A percentile compares a stretch with the other conserved stretches of the same genome.
phyloP scores from a whole-genome alignment of 2,329 filamentous ascomycete genomes.

The Aspergillus tamarii region DNA sequence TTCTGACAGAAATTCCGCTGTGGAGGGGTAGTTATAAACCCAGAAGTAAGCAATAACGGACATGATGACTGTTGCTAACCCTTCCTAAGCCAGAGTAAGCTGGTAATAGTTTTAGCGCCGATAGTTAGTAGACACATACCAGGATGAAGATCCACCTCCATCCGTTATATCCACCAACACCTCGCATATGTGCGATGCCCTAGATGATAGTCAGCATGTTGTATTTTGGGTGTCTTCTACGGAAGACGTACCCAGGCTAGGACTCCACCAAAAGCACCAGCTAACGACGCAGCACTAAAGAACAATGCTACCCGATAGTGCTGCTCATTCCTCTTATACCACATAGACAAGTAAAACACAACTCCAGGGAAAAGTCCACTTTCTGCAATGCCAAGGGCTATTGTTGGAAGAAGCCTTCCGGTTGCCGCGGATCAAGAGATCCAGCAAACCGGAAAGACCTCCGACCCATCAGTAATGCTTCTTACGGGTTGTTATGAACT shows the following conservation, averaged over 20 bases:
- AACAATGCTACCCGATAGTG: constrained; percentile 64
- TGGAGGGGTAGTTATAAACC: constrained; percentile 47
- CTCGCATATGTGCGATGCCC: constrained; percentile 54
- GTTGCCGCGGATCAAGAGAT: constrained; percentile 2
- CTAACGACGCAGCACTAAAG: constrained; percentile 61
- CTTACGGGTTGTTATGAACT: not conserved
- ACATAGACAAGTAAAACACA: constrained; percentile 64
- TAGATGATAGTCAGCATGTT: constrained; percentile 24
- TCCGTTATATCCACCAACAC: constrained; percentile 51
- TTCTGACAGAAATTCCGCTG: constrained; percentile 44
- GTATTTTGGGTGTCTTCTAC: not conserved
- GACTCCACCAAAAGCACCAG: constrained; percentile 64
- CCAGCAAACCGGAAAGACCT: not conserved
- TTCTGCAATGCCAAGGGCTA: constrained; percentile 56
- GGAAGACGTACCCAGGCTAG: constrained; percentile 51
- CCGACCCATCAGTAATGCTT: not conserved
- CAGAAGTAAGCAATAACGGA: constrained; percentile 42
- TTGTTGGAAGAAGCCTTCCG: not conserved
- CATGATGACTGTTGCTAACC: constrained; percentile 68
- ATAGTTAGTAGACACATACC: constrained; percentile 25
- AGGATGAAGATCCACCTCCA: constrained; percentile 71
- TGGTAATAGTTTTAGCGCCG: not conserved
- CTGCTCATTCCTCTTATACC: constrained; percentile 63
- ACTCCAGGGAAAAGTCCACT: constrained; percentile 58
- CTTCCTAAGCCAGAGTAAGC: constrained; percentile 53